Percentiles rank a stretch among this genome's conserved stretches.
phyloP scores from a whole-genome alignment of 768 basidiomycete species.

The Mycena metata region DNA sequence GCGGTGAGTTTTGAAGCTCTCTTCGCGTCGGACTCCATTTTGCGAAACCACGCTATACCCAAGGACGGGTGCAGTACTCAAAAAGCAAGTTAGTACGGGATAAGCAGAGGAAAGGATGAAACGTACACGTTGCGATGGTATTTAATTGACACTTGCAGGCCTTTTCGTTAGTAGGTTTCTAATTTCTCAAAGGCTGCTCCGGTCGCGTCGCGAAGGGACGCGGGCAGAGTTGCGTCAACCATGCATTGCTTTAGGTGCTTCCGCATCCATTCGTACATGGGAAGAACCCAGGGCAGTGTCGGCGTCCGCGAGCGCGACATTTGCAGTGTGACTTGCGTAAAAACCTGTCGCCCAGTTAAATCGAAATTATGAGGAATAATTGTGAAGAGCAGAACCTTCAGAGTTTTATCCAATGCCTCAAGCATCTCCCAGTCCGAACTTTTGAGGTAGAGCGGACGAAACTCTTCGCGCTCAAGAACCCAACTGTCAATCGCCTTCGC shows the following conservation, averaged over 20 bases:
- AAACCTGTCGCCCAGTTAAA: background rate
- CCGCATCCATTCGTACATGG: conserved; percentile 22
- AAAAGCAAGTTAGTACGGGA: background rate
- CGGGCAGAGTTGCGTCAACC: background rate
- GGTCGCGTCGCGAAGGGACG: conserved; percentile 5
- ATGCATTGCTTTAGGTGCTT: background rate
- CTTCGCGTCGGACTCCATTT: background rate
- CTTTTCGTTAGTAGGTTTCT: background rate
- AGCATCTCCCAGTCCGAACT: conserved; percentile 1
- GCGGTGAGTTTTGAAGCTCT: background rate
- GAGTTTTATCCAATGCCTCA: background rate
- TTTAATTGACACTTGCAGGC: conserved; percentile 11
- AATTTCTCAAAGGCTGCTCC: conserved; percentile 9
- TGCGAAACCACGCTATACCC: background rate
- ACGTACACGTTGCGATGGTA: conserved; percentile 5
- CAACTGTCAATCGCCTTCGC: conserved; percentile 16
- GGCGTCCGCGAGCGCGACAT: conserved; percentile 19
- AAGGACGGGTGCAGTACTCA: background rate
- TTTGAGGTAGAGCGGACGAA: background rate
- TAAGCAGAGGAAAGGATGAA: background rate
- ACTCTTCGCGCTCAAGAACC: conserved; percentile 15
- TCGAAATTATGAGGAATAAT: too few species aligned
- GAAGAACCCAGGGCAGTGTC: conserved; percentile 15
- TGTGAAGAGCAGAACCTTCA: background rate
- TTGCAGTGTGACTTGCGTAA: conserved; percentile 19